Percentiles rank a stretch among this genome's conserved stretches.
phyloP scores from a whole-genome alignment of 2,329 filamentous ascomycete genomes.

The Dothistroma pini region DNA sequence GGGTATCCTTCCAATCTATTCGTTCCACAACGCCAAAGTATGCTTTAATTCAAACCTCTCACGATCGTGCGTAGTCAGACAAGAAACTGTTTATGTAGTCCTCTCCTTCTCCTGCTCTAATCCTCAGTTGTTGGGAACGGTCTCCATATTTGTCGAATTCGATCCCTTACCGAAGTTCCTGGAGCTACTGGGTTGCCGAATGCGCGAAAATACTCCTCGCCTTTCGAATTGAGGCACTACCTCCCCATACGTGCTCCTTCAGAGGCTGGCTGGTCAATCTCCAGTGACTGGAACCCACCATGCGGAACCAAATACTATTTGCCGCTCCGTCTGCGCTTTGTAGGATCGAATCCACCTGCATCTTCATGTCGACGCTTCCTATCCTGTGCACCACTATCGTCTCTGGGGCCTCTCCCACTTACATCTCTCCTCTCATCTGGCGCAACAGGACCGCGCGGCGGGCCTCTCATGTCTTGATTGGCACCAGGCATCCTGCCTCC shows the following conservation, averaged over 20 bases:
- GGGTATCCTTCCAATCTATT: not conserved
- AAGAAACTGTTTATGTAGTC: not conserved
- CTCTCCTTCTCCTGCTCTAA: not conserved
- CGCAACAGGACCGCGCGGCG: conserved; percentile 13
- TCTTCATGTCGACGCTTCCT: conserved; percentile 33
- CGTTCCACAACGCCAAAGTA: not conserved
- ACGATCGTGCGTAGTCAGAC: not conserved
- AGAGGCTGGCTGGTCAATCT: not conserved
- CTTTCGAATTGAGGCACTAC: not conserved
- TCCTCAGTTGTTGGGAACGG: no score
- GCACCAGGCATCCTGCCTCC: conserved; percentile 16
- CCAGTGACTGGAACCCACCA: not conserved
- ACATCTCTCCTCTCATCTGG: conserved; percentile 20
- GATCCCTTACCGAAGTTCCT: not conserved
- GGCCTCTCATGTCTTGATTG: conserved; percentile 22
- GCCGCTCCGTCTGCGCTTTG: conserved; percentile 28
- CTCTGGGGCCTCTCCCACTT: not conserved
- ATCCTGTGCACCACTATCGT: conserved; percentile 15
- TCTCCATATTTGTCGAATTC: not conserved
- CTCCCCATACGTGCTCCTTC: not conserved
- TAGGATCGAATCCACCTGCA: conserved; percentile 19
- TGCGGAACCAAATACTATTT: conserved; percentile 1
- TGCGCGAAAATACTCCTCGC: not conserved
- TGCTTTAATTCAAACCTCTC: not conserved
- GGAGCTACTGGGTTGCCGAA: no score